These are phyloP conservation scores for Mycena citricolor DNA, from an alignment of 1,284 basidiomycete species.

Conservation along the genomic window DNA sequence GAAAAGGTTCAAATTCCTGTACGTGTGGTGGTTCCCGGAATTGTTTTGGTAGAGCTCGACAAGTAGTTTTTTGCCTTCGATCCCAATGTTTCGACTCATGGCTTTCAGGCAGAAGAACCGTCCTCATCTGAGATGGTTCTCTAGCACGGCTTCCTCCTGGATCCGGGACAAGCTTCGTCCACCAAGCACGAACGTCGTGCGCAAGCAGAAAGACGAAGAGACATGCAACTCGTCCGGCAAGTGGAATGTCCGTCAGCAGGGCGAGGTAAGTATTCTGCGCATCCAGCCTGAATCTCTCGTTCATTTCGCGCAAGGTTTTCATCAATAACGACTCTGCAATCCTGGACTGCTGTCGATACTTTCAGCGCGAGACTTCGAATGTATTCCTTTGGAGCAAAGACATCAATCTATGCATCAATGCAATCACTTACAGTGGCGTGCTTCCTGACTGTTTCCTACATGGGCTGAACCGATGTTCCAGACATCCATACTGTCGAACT, in stretches of 20 bases:
- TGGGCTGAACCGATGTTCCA: slow-evolving; percentile 5
- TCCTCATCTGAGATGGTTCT: slow-evolving; percentile 59
- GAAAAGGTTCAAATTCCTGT: slow-evolving; percentile 50
- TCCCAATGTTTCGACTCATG: slow-evolving; percentile 9
- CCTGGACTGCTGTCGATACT: slow-evolving; percentile 70
- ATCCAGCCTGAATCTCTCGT: slow-evolving; percentile 5
- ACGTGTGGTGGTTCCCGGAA: slow-evolving; percentile 64
- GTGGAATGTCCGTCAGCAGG: slow-evolving; percentile 51
- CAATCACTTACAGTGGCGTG: slow-evolving; percentile 28
- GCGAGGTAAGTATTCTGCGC: slow-evolving; percentile 37
- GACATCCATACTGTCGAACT: slow-evolving; percentile 7
- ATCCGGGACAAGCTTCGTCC: slow-evolving; percentile 64
- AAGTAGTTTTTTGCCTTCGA: slow-evolving; percentile 41
- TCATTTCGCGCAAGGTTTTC: slow-evolving; percentile 1
- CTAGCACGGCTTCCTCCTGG: slow-evolving; percentile 70
- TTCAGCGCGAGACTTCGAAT: slow-evolving; percentile 40
- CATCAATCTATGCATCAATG: slow-evolving; percentile 60
- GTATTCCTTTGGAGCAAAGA: slow-evolving; percentile 63
- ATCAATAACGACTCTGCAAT: slow-evolving; percentile 64
- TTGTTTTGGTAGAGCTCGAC: slow-evolving; percentile 73
- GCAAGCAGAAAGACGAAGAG: slow-evolving; percentile 66
- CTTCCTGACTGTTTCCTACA: not conserved
- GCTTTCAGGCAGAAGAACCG: slow-evolving; percentile 61
- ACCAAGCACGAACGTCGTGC: slow-evolving; percentile 45
- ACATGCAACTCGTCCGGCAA: slow-evolving; percentile 58